These are phyloP conservation scores for Agaricales sp. DNA, from an alignment of 1,284 basidiomycete species.

Conservation along the genomic window DNA sequence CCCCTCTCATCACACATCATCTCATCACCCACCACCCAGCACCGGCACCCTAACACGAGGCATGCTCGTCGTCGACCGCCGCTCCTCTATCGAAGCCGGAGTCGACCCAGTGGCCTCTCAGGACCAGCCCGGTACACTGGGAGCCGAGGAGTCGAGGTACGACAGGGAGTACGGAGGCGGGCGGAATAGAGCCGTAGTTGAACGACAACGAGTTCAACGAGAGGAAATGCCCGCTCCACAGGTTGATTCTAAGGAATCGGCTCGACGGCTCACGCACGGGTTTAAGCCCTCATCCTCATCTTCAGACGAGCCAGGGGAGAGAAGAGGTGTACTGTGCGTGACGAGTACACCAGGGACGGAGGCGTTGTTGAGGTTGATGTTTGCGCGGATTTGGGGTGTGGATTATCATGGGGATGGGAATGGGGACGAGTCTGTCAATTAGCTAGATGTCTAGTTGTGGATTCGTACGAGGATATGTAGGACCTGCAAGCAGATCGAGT, in stretches of 20 bases:
- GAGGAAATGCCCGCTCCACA: no score
- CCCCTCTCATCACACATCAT: neutral
- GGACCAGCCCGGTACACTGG: neutral
- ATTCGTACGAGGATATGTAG: no score
- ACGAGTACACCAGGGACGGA: neutral
- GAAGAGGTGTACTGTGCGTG: neutral
- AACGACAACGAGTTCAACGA: no score
- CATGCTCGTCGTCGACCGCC: constrained; percentile 65
- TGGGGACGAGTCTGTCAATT: no score
- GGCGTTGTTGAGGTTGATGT: neutral
- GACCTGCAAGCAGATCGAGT: no score
- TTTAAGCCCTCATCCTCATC: no score
- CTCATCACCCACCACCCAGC: neutral
- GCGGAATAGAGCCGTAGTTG: neutral
- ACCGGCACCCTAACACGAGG: constrained; percentile 47
- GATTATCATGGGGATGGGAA: no score
- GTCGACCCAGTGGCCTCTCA: neutral
- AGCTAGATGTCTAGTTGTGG: no score
- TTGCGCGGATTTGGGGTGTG: neutral
- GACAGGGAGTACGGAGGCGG: neutral
- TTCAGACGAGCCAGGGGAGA: neutral
- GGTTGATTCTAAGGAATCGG: no score
- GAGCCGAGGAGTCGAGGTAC: neutral
- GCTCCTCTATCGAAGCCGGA: constrained; percentile 16
- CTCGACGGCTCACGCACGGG: no score